Evolutionary conservation across 2,329 filamentous ascomycete species (phyloP).

Genomic region (Fusarium chaquense): DNA sequence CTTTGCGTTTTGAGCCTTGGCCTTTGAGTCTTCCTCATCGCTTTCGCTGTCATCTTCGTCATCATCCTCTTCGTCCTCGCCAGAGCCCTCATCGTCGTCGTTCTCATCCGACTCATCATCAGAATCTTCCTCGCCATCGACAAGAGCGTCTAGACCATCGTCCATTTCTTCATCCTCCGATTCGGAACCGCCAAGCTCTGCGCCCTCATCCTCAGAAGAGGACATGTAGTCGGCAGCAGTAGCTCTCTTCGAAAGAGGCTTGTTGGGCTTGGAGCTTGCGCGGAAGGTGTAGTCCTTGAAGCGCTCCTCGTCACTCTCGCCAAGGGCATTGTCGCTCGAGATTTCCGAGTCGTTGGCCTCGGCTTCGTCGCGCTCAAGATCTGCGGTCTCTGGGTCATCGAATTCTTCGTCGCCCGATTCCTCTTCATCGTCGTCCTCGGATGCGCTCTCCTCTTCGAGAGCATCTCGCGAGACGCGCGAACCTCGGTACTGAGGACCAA

Average conservation of each 20-base stretch:
- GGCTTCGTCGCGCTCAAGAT: slow-evolving; percentile 65
- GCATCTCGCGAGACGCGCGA: slow-evolving; percentile 78
- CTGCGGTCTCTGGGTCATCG: slow-evolving; percentile 67
- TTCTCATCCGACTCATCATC: slow-evolving; percentile 54
- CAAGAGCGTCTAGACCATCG: slow-evolving; percentile 53
- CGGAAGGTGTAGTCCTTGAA: slow-evolving; percentile 79
- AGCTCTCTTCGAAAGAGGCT: slow-evolving; percentile 55
- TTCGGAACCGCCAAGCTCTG: slow-evolving; percentile 54
- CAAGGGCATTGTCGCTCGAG: slow-evolving; percentile 77
- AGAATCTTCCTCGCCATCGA: slow-evolving; percentile 49
- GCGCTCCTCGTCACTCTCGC: slow-evolving; percentile 84
- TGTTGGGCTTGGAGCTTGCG: slow-evolving; percentile 66
- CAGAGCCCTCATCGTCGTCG: slow-evolving; percentile 54
- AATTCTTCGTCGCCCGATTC: slow-evolving; percentile 64
- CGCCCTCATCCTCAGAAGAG: slow-evolving; percentile 55
- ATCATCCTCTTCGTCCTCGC: slow-evolving; percentile 52
- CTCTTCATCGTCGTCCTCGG: slow-evolving; percentile 60
- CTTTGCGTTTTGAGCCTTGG: slow-evolving; percentile 50
- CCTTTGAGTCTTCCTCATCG: slow-evolving; percentile 50
- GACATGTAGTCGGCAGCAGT: slow-evolving; percentile 71
- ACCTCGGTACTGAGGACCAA: slow-evolving; percentile 86
- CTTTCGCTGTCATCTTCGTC: slow-evolving; percentile 56
- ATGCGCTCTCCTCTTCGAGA: slow-evolving; percentile 68
- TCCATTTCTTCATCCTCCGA: slow-evolving; percentile 55
- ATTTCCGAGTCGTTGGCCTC: slow-evolving; percentile 70